Conservation (phyloP, 108 stramenopile species). For the Fistulifera pelliculosa region DNA sequence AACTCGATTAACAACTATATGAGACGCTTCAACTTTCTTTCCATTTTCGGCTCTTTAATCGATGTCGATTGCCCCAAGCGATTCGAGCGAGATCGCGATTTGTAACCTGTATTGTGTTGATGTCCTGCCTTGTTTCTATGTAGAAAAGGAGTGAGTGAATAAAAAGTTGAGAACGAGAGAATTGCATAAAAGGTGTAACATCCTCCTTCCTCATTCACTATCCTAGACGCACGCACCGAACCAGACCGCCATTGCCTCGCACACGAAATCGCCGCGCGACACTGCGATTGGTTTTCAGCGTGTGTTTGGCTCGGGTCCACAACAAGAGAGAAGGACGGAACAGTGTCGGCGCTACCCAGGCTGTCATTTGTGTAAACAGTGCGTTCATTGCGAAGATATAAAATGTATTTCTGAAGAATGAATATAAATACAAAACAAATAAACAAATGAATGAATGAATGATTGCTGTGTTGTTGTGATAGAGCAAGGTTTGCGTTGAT, state of each 20-base stretch:
- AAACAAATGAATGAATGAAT: too few relatives aligned
- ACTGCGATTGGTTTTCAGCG: constrained; percentile 59
- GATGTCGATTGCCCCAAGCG: constrained; percentile 46
- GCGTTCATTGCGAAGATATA: too few relatives aligned
- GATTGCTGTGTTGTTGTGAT: too few relatives aligned
- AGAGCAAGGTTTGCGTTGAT: too few relatives aligned
- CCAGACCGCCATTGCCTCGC: constrained; percentile 62
- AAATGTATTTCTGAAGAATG: too few relatives aligned
- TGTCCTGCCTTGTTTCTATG: constrained; percentile 42
- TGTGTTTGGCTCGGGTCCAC: constrained; percentile 2
- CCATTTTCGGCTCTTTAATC: constrained; percentile 53
- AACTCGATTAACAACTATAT: constrained; percentile 15
- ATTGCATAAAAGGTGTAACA: too few relatives aligned
- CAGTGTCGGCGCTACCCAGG: too few relatives aligned
- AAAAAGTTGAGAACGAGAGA: too few relatives aligned
- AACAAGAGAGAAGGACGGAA: too few relatives aligned
- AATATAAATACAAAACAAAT: too few relatives aligned
- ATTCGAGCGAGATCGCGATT: constrained; percentile 45
- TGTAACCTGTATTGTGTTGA: constrained; percentile 78
- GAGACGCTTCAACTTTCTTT: constrained; percentile 49
- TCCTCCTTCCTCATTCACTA: too few relatives aligned
- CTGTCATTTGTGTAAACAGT: too few relatives aligned
- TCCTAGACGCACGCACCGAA: constrained; percentile 67
- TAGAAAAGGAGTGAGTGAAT: background rate
- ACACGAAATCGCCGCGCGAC: constrained; percentile 64